These are phyloP conservation scores for Yamadazyma takamatsuzukensis DNA, from an alignment of 805 yeast genomes.

Conservation along the genomic window DNA sequence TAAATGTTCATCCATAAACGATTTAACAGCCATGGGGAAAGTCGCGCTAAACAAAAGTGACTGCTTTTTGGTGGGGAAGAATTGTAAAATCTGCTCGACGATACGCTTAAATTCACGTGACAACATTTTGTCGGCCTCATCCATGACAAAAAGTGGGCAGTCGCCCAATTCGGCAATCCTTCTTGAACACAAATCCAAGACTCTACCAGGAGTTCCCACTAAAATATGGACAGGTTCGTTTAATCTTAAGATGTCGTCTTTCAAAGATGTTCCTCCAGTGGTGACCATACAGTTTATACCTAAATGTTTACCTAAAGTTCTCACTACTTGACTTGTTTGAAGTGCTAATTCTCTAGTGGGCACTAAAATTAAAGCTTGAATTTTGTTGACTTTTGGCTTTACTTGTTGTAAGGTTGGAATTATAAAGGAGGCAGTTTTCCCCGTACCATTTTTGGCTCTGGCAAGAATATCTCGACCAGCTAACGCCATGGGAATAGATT, in stretches of 20 bases:
- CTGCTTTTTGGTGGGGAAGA: slow-evolving; percentile 70
- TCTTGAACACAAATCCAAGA: slow-evolving; percentile 88
- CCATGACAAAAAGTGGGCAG: slow-evolving; percentile 90
- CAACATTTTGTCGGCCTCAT: slow-evolving; percentile 97
- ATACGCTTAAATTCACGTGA: slow-evolving; percentile 84
- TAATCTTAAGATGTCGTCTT: slow-evolving; percentile 91
- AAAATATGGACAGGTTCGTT: slow-evolving; percentile 90
- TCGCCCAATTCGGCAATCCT: slow-evolving; percentile 81
- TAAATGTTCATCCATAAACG: slow-evolving; percentile 87
- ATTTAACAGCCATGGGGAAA: slow-evolving; percentile 90
- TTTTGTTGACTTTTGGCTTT: slow-evolving; percentile 77
- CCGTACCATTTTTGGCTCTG: slow-evolving; percentile 97
- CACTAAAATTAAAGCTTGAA: slow-evolving; percentile 89
- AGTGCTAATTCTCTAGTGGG: slow-evolving; percentile 98
- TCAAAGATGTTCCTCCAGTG: slow-evolving; percentile 93
- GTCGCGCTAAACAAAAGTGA: slow-evolving; percentile 91
- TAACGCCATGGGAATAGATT: slow-evolving; percentile 90
- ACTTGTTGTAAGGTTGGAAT: slow-evolving; percentile 89
- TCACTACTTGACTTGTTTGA: slow-evolving; percentile 96
- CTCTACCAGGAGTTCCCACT: slow-evolving; percentile 98
- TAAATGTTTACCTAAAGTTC: slow-evolving; percentile 91
- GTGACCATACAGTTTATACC: slow-evolving; percentile 94
- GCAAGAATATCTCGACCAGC: slow-evolving; percentile 96
- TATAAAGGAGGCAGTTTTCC: slow-evolving; percentile 96
- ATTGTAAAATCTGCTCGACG: slow-evolving; percentile 79